Conservation (phyloP, 139 green algal species). For the Chlamydomonas schloesseri region DNA sequence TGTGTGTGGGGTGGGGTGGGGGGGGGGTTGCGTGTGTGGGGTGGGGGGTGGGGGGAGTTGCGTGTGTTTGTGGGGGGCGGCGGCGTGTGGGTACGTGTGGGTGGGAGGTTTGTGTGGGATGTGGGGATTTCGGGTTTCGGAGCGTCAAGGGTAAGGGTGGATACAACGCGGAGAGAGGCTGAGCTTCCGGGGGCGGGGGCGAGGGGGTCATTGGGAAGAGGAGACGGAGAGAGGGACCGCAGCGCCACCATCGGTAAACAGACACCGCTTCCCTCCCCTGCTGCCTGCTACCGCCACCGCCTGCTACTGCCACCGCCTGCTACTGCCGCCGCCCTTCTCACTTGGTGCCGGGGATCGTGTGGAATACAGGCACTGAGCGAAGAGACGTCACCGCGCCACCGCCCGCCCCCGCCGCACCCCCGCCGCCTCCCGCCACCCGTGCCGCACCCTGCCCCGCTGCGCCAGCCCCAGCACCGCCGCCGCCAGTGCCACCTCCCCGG, state of each 20-base stretch:
- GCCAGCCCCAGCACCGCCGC: not conserved
- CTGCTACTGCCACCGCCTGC: not conserved
- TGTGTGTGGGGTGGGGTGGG: not conserved
- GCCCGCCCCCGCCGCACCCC: not conserved
- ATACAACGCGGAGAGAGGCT: too few relatives aligned
- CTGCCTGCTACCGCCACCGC: too few relatives aligned
- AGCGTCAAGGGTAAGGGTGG: too few relatives aligned
- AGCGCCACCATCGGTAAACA: too few relatives aligned
- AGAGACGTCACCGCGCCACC: not conserved
- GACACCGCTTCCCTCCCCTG: constrained; percentile 1
- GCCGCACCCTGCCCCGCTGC: not conserved
- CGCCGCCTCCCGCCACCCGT: not conserved
- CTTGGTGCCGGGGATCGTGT: constrained; percentile 73
- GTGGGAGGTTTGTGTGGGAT: not conserved
- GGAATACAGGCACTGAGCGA: constrained; percentile 61
- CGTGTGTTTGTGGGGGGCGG: too few relatives aligned
- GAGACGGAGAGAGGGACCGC: too few relatives aligned
- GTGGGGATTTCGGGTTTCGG: too few relatives aligned
- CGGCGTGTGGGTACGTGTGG: not conserved
- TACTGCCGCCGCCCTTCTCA: not conserved
- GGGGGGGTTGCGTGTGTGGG: not conserved
- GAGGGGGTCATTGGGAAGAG: too few relatives aligned
- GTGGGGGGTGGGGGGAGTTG: not conserved
- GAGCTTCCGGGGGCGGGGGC: too few relatives aligned
- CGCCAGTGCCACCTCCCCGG: not conserved